Evolutionary conservation across 805 yeast genomes (phyloP).

Genomic region (Starmerella vaccinii): DNA sequence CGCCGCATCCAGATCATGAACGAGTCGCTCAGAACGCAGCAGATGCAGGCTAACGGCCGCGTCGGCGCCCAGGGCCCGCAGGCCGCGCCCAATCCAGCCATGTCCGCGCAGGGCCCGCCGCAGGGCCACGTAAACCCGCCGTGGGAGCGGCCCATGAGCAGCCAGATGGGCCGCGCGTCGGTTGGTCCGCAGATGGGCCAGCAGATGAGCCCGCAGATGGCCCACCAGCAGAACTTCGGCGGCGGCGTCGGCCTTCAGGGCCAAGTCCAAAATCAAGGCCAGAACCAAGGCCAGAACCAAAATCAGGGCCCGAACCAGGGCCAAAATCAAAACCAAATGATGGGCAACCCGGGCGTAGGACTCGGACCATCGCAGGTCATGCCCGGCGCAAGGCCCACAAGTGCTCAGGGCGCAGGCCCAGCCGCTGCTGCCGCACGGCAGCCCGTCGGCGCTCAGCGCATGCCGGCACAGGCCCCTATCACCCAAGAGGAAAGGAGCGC

Average conservation of each 20-base stretch:
- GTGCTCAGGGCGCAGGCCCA: neutral
- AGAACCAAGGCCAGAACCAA: too few species aligned
- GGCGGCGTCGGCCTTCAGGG: neutral
- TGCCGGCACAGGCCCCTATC: neutral
- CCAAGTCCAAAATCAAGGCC: too few species aligned
- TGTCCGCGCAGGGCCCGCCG: neutral
- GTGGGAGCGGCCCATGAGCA: slow-evolving; percentile 1
- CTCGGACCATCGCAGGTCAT: neutral
- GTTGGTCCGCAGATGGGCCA: neutral
- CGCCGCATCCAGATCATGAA: slow-evolving; percentile 16
- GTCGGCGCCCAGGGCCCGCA: neutral
- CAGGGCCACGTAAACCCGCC: neutral
- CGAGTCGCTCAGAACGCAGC: slow-evolving; percentile 12
- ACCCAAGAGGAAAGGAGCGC: slow-evolving; percentile 15
- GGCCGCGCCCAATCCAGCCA: neutral
- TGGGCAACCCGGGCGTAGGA: neutral
- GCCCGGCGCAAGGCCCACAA: neutral
- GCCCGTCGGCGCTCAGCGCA: neutral
- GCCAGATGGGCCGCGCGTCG: neutral
- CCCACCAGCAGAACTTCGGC: neutral
- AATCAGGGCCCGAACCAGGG: too few species aligned
- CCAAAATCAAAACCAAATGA: neutral
- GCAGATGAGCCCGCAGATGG: slow-evolving; percentile 8
- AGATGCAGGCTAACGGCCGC: neutral
- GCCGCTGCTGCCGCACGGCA: neutral